Evolutionary conservation across 2,329 filamentous ascomycete genomes (phyloP), one percentile per base, ranked within the genome.

Genomic region (Cryphonectria japonica): DNA sequence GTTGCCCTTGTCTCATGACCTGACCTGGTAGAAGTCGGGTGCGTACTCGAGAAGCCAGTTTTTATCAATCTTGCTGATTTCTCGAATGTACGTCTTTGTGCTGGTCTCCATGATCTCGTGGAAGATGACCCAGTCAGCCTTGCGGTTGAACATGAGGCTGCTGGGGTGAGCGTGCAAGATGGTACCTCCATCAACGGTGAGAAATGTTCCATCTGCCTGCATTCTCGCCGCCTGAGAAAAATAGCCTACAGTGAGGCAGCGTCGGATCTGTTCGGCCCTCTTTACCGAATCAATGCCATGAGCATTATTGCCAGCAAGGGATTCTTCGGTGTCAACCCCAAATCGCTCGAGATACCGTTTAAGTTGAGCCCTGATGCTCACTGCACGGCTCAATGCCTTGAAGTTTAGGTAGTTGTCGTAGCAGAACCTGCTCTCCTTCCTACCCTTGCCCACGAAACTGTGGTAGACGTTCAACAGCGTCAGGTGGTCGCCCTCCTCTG

Each of bases 91-190:
- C 0, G 89, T 94, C 85, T 98, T 98, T 74, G 88, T 89, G 13
- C 92, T 89, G 5, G 93, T 97, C 83, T 98, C 93, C 85, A 97
- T 89, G 52, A 97, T 89, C 82, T 98, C 95, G 76, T 97, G 92
- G 78, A 98, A 99, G 46, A 99, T 88, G 13, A 98, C 94, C 94
- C 95, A 98, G 74, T 98, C 94, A 14, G 94, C 94, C 83, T 97
- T 98, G 70, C 95, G 90, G 80, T 97, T 97, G 84, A 98, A 98
- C 90, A 98, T 94, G 75, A 98, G 83, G 54, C 93, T 97, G 78
- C 90, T 97, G 0, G 96, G 96, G 81, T 99, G 96, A 32, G 94
- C 94, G 83, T 97, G 88, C 68, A 98, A 84, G 5, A 90, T 88
- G 66, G 91, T 92, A 54, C 89, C 90, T 41, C 94, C 94, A 72